Evolutionary conservation across 176 grass and related monocot species (phyloP), one percentile per base, ranked within the genome.

Genomic region (Lolium perenne): DNA sequence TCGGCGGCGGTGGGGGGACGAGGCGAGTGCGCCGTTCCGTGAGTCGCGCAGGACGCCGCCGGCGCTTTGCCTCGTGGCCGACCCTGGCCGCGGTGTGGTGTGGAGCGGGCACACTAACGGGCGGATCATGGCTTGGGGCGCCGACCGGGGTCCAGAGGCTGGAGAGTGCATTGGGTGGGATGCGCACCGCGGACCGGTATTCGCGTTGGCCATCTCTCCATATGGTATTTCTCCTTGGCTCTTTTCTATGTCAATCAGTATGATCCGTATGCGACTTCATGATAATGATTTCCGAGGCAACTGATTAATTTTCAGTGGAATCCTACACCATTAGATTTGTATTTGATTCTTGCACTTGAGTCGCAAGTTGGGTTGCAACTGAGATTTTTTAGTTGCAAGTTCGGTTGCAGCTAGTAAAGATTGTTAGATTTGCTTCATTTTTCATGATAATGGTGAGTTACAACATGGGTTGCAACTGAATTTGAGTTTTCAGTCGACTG

Each of bases 41-140:
- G 90, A 97, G 85, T 97, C 90, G 70, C 68, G 76, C 50, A 87
- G 88, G 81, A 92, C 88, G 47, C 0, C 83, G 4, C 80, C 86
- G 6, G 88, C 89, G 56, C 48, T 97, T 6, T 94, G 88, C 77
- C 54, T 97, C 50, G 35, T 32, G 21, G 61, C 64, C 4, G 95
- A 97, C 78, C 81, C 81, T 1, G 83, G 69, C 35, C 90, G 60
- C 20, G 72, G 84, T 35, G n/a, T 97, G 69, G 84, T 97, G 69
- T 97, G 95, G 95, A 97, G 92, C 88, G 95, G 95, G 21, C 95
- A 94, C 47, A 13, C 47, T 45, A 82, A 92, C 62, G 95, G 95
- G 48, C 73, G 77, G 83, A 87, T 97, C 68, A 83, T 92, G 81
- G 84, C 82, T 3, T 97, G 95, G 95, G 77, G 48, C 45, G 80